Percentiles rank a stretch among this genome's conserved stretches.
Conservation (phyloP, 345 rosid species). For the Rhodamnia argentea region DNA sequence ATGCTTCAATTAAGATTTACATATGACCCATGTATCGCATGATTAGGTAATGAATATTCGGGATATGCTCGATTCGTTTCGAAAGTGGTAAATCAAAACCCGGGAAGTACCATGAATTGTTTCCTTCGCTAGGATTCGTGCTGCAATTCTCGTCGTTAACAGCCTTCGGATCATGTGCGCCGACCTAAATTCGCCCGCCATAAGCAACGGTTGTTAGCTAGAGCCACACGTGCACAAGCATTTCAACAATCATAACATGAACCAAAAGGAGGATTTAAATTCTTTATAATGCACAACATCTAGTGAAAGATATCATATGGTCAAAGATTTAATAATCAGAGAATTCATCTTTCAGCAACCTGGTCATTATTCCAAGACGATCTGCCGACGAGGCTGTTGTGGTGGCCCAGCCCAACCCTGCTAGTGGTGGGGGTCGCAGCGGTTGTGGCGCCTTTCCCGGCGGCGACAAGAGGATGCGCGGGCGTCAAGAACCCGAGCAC, state of each 20-base stretch:
- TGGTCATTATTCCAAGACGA: constrained; percentile 20
- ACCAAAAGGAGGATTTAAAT: neutral
- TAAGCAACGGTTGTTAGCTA: neutral
- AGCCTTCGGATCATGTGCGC: constrained; percentile 32
- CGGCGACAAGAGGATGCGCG: constrained; percentile 27
- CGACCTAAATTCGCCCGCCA: constrained; percentile 13
- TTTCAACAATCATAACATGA: neutral
- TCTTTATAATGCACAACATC: neutral
- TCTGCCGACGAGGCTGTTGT: constrained; percentile 9
- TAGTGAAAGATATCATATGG: neutral
- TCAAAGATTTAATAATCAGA: neutral
- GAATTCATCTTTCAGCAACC: constrained; percentile 11
- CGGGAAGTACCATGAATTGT: constrained; percentile 31
- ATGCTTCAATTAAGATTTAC: neutral
- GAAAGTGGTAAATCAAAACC: neutral
- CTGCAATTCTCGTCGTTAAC: constrained; percentile 28
- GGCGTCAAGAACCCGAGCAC: constrained; percentile 65
- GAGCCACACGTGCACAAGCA: neutral
- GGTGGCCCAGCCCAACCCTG: constrained; percentile 2
- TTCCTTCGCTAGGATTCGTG: constrained; percentile 28
- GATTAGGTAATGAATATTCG: neutral
- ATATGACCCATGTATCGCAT: neutral
- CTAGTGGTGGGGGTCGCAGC: neutral
- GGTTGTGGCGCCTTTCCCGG: constrained; percentile 1
- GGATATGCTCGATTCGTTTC: neutral